Base-by-base conservation (phyloP, 1,284 basidiomycete species). In the Kwoniella shivajii region DNA sequence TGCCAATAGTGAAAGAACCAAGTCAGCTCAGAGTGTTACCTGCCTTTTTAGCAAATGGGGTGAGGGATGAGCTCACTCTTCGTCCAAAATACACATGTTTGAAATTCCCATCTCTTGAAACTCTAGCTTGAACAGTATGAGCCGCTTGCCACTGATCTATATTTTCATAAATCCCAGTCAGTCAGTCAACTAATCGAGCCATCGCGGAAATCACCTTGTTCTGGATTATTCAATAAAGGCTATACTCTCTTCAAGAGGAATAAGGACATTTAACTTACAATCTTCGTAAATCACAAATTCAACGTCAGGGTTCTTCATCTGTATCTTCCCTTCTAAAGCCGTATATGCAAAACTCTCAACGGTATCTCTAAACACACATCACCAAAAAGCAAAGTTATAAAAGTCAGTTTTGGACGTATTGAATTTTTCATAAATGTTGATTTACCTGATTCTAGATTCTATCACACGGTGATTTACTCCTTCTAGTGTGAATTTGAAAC, bases 281-380 rank as follows among this genome's bases (percentile, higher is more conserved):
- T 99, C 96, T 80, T 99, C 95, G 61, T 90, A 90, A 36, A 89
- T 86, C 4, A 86, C 84, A 52, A 94, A 81, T 26, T 85, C 84
- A 31, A 94, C 83, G 34, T 93, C 85, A 0, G 96, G 90, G 31
- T 82, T 82, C 62, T 87, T 87, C 83, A 99, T 85, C 57, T 89
- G 85, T 65, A 97, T 92, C 63, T 84, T 84, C 5, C 94, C 94
- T 58, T 83, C 73, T 59, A 95, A 86, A 22, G 80, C 84, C 87
- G 97, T 92, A 75, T 92, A 97, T 1, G 83, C 79, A 74, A 98
- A 96, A 63, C 82, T 83, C 68, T 94, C 86, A 56, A 96, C 86
- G 37, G 91, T 82, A 22, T 85, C 80, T 57, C 80, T 74, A 37
- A 10, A 16, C 18, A 14, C 6, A 18, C 24, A 30, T 26, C 11